A percentile compares a stretch with the other conserved stretches of the same genome.
phyloP scores from a whole-genome alignment of 225 moss, liverwort and hornwort species.

The Ulota crispa region DNA sequence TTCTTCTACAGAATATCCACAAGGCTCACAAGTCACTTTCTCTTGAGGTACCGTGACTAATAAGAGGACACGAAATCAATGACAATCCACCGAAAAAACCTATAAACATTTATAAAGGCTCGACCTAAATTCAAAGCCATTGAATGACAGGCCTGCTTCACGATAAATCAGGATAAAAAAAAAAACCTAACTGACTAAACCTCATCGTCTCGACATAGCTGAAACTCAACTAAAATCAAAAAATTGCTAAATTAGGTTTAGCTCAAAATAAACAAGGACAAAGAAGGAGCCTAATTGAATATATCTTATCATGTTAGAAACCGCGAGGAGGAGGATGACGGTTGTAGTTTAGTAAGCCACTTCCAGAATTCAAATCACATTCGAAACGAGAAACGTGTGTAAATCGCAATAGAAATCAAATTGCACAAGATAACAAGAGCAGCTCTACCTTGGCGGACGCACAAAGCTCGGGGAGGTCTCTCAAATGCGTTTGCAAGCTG shows the following conservation, averaged over 20 bases:
- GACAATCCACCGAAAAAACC: background rate
- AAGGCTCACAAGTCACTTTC: background rate
- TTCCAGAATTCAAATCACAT: background rate
- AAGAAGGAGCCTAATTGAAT: background rate
- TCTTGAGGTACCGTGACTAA: background rate
- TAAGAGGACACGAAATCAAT: background rate
- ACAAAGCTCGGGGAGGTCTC: conserved; percentile 85
- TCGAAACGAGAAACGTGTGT: background rate
- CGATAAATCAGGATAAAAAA: background rate
- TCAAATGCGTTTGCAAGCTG: conserved; percentile 73
- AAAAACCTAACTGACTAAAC: background rate
- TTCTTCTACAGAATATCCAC: background rate
- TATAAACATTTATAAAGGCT: background rate
- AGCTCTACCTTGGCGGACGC: conserved; percentile 67
- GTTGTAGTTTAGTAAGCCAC: background rate
- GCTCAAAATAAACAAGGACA: background rate
- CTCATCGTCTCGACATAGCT: background rate
- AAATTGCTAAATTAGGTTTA: background rate
- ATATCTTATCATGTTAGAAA: background rate
- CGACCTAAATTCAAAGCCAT: background rate
- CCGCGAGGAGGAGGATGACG: background rate
- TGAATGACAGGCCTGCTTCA: background rate
- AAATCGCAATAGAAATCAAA: background rate
- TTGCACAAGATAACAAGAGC: background rate
- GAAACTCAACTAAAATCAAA: background rate